Base-by-base conservation (phyloP, 768 basidiomycete genomes). In the Mycena kentingensis region DNA sequence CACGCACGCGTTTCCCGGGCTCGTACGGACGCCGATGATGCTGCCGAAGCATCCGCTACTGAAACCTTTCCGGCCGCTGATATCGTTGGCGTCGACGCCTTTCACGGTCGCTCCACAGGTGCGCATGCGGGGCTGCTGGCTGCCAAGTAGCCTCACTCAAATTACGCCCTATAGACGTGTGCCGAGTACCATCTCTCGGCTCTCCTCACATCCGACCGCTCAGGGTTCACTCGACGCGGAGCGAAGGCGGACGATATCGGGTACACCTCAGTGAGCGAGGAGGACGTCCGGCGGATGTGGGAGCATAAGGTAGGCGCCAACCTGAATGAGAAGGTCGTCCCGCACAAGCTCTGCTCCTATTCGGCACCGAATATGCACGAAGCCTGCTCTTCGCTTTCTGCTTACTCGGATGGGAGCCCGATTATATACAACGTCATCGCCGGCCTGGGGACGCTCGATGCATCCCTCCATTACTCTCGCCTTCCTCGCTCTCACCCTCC, bases 1-100 rank as follows among this genome's bases (percentile, higher is more conserved):
- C 63, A 62, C 66, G 1, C 76, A 76, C 54, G 62, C 61, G 1
- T 61, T 60, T 42, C 75, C 75, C 0, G 75, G 75, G 12, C 36
- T 64, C 13, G 73, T 76, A 7, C 63, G 65, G 31, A 74, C 75
- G 8, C 46, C 72, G 8, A 38, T 68, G 29, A 52, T 58, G 34
- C n/a, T 42, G 1, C 52, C 57, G 12, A 56, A 58, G 26, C 45
- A 53, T 37, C 47, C 48, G 48, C 28, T 37, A 10, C 27, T 63
- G n/a, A 53, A 47, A 10, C 54, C 49, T 32, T 47, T 54, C 35
- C 35, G 28, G 2, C 57, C 55, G 16, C 38, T 63, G 11, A 19
- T 63, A 8, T 36, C 54, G 6, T 15, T 54, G 15, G 49, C 57
- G 2, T 4, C 55, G 5, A 52, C 51, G 29, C 57, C 57, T 2